phyloP scores from a whole-genome alignment of 306 rosid species.

The Bauhinia variegata region DNA sequence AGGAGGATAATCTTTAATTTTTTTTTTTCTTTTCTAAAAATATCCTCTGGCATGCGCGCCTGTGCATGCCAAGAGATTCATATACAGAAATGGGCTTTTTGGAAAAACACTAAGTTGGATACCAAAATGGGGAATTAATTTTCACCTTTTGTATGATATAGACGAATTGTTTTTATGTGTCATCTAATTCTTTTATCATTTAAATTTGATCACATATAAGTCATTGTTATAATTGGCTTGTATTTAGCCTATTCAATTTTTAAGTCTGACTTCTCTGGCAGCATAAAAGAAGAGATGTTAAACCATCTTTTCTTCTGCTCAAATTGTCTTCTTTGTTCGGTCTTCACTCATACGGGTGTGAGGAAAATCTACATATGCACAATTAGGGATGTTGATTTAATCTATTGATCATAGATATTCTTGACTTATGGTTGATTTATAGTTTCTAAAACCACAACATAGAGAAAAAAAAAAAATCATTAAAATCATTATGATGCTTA shows the following conservation, averaged over 20 bases:
- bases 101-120: no score
- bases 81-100: no score
- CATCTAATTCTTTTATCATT: neutral
- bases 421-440: slow-evolving; percentile 8
- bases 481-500: slow-evolving; percentile 4
- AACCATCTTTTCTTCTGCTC: slow-evolving; percentile 15
- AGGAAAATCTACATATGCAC: no score
- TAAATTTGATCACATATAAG: no score
- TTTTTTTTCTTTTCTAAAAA: no score
- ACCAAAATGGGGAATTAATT: neutral
- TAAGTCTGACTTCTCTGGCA: neutral
- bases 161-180: slow-evolving; percentile 10
- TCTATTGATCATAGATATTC: no score
- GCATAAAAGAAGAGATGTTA: neutral
- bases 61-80: no score
- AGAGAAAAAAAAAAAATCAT: no score
- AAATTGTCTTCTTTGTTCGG: slow-evolving; percentile 20
- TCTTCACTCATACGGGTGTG: neutral
- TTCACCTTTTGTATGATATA: neutral
- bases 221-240: neutral
- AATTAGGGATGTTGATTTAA: no score
- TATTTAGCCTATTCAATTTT: neutral
- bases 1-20: neutral
- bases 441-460: slow-evolving; percentile 4
- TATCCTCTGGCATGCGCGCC: no score